Evolutionary conservation across 225 moss, liverwort and hornwort genomes (phyloP).

Genomic region (Takakia lepidozioides): DNA sequence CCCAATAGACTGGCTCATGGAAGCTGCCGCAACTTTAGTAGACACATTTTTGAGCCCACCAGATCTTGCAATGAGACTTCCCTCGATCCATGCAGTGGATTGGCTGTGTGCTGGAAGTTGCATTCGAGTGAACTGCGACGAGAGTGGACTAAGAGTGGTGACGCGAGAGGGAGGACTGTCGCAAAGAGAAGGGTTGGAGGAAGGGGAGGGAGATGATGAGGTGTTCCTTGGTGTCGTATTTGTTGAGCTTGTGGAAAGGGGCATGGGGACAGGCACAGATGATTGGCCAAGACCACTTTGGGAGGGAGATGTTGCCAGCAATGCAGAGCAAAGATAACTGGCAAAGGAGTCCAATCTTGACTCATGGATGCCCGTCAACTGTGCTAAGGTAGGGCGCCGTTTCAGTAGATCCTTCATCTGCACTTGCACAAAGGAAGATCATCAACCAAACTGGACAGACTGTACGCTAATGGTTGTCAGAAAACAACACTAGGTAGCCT

Average conservation of each 20-base stretch:
- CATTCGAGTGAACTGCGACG: conserved; percentile 1
- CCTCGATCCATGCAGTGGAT: background rate
- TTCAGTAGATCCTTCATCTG: conserved; percentile 28
- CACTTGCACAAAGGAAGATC: no score
- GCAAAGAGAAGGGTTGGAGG: background rate
- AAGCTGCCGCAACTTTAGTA: background rate
- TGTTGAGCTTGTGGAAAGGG: background rate
- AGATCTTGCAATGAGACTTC: background rate
- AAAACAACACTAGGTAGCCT: no score
- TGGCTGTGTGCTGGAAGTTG: background rate
- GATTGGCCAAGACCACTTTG: conserved; percentile 1
- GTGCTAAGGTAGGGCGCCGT: conserved; percentile 15
- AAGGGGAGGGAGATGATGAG: background rate
- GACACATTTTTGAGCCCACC: background rate
- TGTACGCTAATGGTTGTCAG: no score
- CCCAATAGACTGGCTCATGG: background rate
- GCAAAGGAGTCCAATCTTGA: conserved; percentile 20
- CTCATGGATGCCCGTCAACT: conserved; percentile 23
- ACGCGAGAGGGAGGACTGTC: background rate
- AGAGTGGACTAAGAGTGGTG: conserved; percentile 3
- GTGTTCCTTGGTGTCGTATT: background rate
- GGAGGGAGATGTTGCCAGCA: conserved; percentile 8
- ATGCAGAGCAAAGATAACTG: conserved; percentile 13
- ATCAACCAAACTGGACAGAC: no score
- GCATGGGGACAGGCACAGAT: background rate